Conservation (phyloP, 345 rosid genomes). For the Nasturtium officinale region DNA sequence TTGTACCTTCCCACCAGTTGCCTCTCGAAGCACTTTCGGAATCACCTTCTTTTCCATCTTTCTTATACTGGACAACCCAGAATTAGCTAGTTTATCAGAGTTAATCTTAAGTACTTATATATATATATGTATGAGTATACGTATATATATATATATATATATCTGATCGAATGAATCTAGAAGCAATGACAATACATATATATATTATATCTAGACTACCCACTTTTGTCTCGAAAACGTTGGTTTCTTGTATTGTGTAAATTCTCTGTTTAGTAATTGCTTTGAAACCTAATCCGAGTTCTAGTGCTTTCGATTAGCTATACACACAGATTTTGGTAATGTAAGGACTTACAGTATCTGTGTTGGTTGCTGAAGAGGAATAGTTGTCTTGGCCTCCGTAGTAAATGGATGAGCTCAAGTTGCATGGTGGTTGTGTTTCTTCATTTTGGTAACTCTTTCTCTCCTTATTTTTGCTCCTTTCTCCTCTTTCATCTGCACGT, state of each 20-base stretch:
- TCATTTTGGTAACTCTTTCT: conserved; percentile 53
- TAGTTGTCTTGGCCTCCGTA: conserved; percentile 94
- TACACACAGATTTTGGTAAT: background rate
- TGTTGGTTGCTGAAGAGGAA: conserved; percentile 52
- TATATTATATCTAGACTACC: background rate
- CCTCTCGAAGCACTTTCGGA: conserved; percentile 75
- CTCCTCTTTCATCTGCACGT: conserved; percentile 39
- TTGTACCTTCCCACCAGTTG: conserved; percentile 95
- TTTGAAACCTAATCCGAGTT: conserved; percentile 10
- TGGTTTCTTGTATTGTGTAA: background rate
- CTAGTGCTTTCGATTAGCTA: conserved; percentile 1
- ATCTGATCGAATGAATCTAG: background rate
- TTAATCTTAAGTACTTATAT: background rate
- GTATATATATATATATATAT: too few species aligned
- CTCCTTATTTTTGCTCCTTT: conserved; percentile 44
- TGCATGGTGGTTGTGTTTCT: conserved; percentile 64
- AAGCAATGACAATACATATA: background rate
- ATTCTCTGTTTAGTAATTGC: background rate
- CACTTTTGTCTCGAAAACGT: background rate
- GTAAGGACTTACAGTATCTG: conserved; percentile 48
- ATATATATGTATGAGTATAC: background rate
- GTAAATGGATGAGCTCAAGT: conserved; percentile 81
- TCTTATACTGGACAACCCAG: conserved; percentile 53
- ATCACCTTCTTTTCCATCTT: conserved; percentile 58
- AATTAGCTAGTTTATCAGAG: conserved; percentile 17